These are phyloP conservation scores for Cadophora sp. DNA, from an alignment of 2,329 filamentous ascomycete genomes.

Conservation along the genomic window DNA sequence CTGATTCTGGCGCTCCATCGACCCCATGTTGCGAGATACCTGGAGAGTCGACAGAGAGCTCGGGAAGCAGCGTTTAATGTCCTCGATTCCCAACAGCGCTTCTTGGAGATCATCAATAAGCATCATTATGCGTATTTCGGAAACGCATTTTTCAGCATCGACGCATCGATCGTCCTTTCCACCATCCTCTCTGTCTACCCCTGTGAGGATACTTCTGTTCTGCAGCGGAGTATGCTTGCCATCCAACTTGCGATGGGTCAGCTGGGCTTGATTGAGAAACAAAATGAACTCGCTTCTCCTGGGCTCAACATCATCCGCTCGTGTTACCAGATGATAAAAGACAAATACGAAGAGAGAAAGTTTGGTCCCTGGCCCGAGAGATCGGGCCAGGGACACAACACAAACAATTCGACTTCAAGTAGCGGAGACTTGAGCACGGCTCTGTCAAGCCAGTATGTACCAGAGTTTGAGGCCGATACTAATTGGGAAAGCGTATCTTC, in stretches of 20 bases:
- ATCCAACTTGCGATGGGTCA: slow-evolving; percentile 5
- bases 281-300: slow-evolving; percentile 9
- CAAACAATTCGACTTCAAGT: background rate
- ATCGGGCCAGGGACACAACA: background rate
- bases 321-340: slow-evolving; percentile 11
- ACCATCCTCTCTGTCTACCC: background rate
- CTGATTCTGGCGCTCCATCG: too few species aligned
- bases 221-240: background rate
- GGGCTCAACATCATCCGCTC: slow-evolving; percentile 11
- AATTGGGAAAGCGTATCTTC: background rate
- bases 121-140: slow-evolving; percentile 1
- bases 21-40: background rate
- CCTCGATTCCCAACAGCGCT: background rate
- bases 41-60: slow-evolving; percentile 3
- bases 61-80: background rate
- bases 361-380: background rate
- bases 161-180: slow-evolving; percentile 6
- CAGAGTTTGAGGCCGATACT: background rate
- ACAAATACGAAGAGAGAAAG: background rate
- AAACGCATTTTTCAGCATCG: slow-evolving; percentile 11
- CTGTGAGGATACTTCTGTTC: background rate
- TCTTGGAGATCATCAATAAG: slow-evolving; percentile 1
- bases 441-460: background rate
- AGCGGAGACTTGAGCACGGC: background rate
- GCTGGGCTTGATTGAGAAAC: slow-evolving; percentile 9